phyloP scores from a whole-genome alignment of 768 basidiomycete species.

The Trametes elegans region DNA sequence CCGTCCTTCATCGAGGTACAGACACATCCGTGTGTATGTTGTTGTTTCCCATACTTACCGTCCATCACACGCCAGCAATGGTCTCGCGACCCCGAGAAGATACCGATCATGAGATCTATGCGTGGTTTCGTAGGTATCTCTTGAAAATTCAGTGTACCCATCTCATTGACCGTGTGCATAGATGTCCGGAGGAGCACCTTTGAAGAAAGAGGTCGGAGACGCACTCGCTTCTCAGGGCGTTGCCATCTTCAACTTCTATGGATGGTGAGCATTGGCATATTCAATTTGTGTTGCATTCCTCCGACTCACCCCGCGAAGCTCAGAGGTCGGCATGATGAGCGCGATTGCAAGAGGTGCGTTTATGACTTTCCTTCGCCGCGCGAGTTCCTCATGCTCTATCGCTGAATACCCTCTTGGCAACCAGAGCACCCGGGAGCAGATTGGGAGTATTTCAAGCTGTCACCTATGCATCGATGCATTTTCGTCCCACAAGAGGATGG shows the following conservation, averaged over 20 bases:
- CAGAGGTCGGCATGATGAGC: conserved; percentile 2
- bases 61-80: no score
- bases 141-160: neutral
- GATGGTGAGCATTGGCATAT: neutral
- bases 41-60: neutral
- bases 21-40: neutral
- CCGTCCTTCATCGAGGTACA: conserved; percentile 15
- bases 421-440: conserved; percentile 11
- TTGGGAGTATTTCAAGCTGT: conserved; percentile 3
- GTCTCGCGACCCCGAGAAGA: conserved; percentile 14
- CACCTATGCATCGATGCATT: neutral
- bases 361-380: no score
- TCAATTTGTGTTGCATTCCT: neutral
- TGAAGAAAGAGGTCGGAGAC: conserved; percentile 10
- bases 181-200: neutral
- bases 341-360: neutral
- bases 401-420: neutral
- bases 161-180: neutral
- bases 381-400: no score
- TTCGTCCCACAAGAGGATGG: neutral
- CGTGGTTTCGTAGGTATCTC: conserved; percentile 12
- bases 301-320: neutral
- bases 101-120: conserved; percentile 7
- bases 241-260: neutral
- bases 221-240: conserved; percentile 7